Evolutionary conservation across 768 basidiomycete species (phyloP).

Genomic region (Lentinula lateritia): DNA sequence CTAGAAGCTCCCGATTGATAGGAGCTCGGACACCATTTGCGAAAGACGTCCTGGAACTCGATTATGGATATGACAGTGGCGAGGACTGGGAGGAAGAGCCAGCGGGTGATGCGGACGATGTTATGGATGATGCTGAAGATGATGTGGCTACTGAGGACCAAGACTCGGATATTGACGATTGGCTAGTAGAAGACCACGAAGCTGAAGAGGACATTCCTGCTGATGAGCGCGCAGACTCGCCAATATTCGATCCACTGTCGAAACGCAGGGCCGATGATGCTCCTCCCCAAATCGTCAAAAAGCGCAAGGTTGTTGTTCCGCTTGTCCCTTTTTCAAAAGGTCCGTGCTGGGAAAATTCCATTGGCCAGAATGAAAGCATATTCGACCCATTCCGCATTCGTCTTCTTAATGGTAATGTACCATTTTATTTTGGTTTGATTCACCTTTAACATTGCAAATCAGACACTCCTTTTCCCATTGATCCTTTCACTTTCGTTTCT

Average conservation of each 20-base stretch:
- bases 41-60: conserved; percentile 68
- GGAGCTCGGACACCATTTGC: conserved; percentile 82
- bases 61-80: conserved; percentile 92
- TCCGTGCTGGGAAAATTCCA: conserved; percentile 68
- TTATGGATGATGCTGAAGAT: conserved; percentile 65
- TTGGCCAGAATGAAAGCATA: conserved; percentile 63
- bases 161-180: conserved; percentile 75
- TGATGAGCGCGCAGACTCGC: conserved; percentile 33
- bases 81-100: conserved; percentile 95
- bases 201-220: conserved; percentile 34
- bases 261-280: conserved; percentile 66
- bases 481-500: conserved; percentile 76
- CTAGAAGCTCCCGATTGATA: conserved; percentile 69
- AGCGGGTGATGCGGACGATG: conserved; percentile 73
- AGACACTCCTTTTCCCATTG: conserved; percentile 71
- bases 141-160: conserved; percentile 51
- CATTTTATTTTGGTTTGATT: conserved; percentile 1
- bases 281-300: conserved; percentile 53
- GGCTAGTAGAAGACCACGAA: conserved; percentile 75
- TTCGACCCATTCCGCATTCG: conserved; percentile 75
- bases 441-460: background rate
- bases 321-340: conserved; percentile 80
- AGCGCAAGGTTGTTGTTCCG: conserved; percentile 70
- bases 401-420: conserved; percentile 70
- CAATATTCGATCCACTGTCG: conserved; percentile 27